These are phyloP conservation scores for Chaetomium tenue DNA, from an alignment of 495 filamentous ascomycete genomes.

Conservation along the genomic window DNA sequence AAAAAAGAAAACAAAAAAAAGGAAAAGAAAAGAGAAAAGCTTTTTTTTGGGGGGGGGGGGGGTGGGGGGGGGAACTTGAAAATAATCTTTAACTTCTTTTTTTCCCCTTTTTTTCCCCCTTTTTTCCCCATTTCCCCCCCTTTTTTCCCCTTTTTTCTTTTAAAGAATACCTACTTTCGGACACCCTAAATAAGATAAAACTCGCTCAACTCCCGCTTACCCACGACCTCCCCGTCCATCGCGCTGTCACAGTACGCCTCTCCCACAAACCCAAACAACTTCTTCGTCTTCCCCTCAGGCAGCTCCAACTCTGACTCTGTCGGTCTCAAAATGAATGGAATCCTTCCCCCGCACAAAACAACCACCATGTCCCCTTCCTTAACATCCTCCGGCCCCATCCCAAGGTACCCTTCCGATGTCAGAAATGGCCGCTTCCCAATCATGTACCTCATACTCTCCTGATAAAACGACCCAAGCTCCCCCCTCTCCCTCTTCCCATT, in stretches of 20 bases:
- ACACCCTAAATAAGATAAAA: background rate
- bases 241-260: conserved; percentile 6
- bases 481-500: background rate
- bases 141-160: too few relatives aligned
- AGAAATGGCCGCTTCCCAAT: background rate
- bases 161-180: too few relatives aligned
- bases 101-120: too few relatives aligned
- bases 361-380: background rate
- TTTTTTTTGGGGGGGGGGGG: too few relatives aligned
- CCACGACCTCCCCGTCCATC: conserved; percentile 1
- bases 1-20: too few relatives aligned
- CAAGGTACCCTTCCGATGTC: background rate
- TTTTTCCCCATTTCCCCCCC: too few relatives aligned
- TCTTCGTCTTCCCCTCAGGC: too few relatives aligned
- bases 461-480: background rate
- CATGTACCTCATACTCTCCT: background rate
- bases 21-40: too few relatives aligned
- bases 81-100: too few relatives aligned
- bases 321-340: conserved; percentile 3
- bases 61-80: too few relatives aligned
- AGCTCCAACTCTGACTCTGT: too few relatives aligned
- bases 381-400: background rate
- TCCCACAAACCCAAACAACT: background rate
- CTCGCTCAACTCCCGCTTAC: background rate
- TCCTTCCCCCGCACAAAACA: conserved; percentile 1